Evolutionary conservation across 768 basidiomycete species (phyloP), one percentile per base, ranked within the genome.

Genomic region (Trametes cinnabarina): DNA sequence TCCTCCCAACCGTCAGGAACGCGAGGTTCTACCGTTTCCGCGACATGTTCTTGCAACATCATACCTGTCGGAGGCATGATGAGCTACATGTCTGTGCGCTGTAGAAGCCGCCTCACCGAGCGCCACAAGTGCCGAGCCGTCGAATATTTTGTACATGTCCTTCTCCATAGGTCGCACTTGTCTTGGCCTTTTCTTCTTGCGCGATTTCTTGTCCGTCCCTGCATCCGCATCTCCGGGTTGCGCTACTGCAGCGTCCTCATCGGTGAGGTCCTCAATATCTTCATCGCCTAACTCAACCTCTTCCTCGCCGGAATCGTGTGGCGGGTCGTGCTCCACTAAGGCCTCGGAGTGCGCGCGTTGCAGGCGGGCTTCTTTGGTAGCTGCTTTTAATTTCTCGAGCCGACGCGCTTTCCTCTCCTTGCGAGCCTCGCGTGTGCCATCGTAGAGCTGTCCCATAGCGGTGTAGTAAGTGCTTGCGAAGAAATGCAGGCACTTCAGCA

Each of bases 121-220:
- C 3, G 82, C 87, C 70, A 91, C 76, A 42, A 91, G 76, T 3
- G 87, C 86, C 10, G 86, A 84, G 4, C 90, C 90, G 63, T 90
- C 86, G 60, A 90, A 76, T 3, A 81, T 76, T 65, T 80, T 87
- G 68, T 90, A 91, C 90, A 92, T 91, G 62, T 89, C 86, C 60
- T 76, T 72, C 26, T 63, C 55, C 55, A 61, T 57, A 3, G 6
- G 62, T 59, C 23, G 65, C 65, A 9, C 54, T 63, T 9, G 61
- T 62, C 42, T 65, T 58, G 10, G 55, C 55, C 28, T 44, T 25
- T 22, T 55, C 46, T 41, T 55, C 39, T 47, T 58, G 37, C 58
- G 46, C 61, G 58, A 34, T 63, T 61, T 56, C n/a, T 8, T 34
- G 3, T 44, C 25, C 4, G 11, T 25, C 14, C n/a, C n/a, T 19